These are phyloP conservation scores for Trichopus zeylanicus DNA, from an alignment of 116 monocot genomes.

Conservation along the genomic window DNA sequence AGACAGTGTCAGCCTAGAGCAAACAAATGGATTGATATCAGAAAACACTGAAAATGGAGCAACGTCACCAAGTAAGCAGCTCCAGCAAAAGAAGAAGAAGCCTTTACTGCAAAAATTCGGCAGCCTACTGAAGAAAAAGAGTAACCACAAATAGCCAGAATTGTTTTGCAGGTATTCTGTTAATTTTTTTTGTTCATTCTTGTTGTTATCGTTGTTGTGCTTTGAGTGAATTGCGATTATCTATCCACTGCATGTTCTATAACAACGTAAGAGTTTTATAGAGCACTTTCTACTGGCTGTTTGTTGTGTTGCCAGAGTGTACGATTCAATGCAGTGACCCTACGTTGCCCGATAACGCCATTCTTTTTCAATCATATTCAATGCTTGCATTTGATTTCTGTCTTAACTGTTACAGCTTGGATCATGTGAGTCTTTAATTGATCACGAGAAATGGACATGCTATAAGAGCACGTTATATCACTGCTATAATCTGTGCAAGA, in stretches of 20 bases:
- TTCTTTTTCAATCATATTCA: no score
- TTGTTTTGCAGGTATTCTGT: background rate
- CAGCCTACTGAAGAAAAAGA: constrained; percentile 83
- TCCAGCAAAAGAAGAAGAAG: constrained; percentile 77
- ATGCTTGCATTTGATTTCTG: no score
- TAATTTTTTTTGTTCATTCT: background rate
- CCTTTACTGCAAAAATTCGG: constrained; percentile 75
- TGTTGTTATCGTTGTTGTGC: background rate
- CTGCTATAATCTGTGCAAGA: no score
- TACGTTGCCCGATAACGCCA: no score
- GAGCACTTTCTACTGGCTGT: no score
- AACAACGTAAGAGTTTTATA: background rate
- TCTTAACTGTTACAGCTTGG: no score
- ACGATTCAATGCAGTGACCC: no score
- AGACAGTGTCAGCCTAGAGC: constrained; percentile 31
- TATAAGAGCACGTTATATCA: no score
- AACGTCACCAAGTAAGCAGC: constrained; percentile 31
- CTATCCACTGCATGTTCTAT: background rate
- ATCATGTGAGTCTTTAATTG: no score
- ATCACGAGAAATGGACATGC: no score
- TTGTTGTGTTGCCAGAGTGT: no score
- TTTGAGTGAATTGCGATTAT: background rate
- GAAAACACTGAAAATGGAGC: constrained; percentile 20
- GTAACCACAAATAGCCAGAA: constrained; percentile 34
- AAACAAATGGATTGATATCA: constrained; percentile 26